Evolutionary conservation across 148 eudicot species (phyloP), one percentile per base, ranked within the genome.

Genomic region (Amaranthus palmeri): DNA sequence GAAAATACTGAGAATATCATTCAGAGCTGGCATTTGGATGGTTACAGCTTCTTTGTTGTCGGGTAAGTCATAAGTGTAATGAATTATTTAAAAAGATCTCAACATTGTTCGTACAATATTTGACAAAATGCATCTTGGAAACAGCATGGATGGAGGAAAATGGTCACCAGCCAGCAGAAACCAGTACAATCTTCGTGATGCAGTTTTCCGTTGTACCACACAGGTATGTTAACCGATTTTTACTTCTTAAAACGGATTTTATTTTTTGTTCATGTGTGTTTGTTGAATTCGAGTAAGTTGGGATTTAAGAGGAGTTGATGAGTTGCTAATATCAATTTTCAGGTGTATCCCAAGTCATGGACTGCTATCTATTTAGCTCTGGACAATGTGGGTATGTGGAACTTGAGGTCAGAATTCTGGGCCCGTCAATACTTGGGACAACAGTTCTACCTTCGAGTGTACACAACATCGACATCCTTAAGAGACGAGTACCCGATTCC

Each of bases 301-400:
- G 36, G 36, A 25, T 25, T 25, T 25, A 25, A 25, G 36, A 25
- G 36, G 36, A 25, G 36, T 25, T 25, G 36, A 25, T 25, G 36
- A 25, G 36, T 25, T 25, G 36, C 2, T 25, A 25, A 25, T 25
- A 25, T 25, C 36, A 25, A 25, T 25, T 25, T 4, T 8, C 72
- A 93, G 98, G 98, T 95, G 10, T 95, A 95, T 74, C 98, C 97
- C 4, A 83, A 84, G 13, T 89, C 97, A 72, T 95, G 98, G 98
- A 85, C 91, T 14, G 93, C 97, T 2, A 82, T 95, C 4, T 91
- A 87, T 45, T 42, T 95, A 8, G 84, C 98, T 3, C 82, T 95
- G 13, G 98, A 95, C 84, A 95, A 95, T 61, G 98, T 89, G 5
- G 98, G 98, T 40, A 91, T 89, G 98, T 95, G 98, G 98, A 89